Percentiles rank a stretch among this genome's conserved stretches.
These are phyloP conservation scores for Gremmenia infestans DNA, from an alignment of 2,329 filamentous ascomycete species.

Conservation along the genomic window DNA sequence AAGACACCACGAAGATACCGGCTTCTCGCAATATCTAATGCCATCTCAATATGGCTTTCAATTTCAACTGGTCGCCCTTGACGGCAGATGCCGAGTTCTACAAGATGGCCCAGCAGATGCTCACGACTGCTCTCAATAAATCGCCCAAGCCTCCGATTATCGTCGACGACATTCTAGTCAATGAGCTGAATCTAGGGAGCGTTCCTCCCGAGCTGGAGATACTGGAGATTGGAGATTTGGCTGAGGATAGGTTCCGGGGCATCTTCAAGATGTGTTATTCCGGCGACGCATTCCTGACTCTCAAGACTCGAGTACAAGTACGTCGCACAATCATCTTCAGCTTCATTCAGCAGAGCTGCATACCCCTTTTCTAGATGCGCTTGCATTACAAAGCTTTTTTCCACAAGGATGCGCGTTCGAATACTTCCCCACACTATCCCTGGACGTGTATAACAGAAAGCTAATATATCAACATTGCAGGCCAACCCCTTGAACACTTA, in stretches of 20 bases:
- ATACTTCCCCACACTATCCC: slow-evolving; percentile 13
- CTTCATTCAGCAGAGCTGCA: background rate
- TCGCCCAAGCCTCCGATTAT: slow-evolving; percentile 97
- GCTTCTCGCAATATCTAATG: slow-evolving; percentile 22
- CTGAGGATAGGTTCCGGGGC: slow-evolving; percentile 92
- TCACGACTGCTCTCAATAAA: slow-evolving; percentile 95
- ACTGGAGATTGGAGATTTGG: slow-evolving; percentile 93
- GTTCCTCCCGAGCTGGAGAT: slow-evolving; percentile 95
- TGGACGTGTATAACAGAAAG: slow-evolving; percentile 30
- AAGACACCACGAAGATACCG: background rate
- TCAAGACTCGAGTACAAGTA: slow-evolving; percentile 93
- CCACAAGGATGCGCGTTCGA: slow-evolving; percentile 29
- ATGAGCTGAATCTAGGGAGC: slow-evolving; percentile 92
- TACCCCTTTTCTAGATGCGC: slow-evolving; percentile 4
- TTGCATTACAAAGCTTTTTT: slow-evolving; percentile 22
- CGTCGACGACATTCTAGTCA: slow-evolving; percentile 98
- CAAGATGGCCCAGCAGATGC: slow-evolving; percentile 83
- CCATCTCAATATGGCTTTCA: slow-evolving; percentile 78
- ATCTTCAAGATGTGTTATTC: slow-evolving; percentile 99
- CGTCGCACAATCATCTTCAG: slow-evolving; percentile 31
- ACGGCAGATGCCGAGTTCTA: slow-evolving; percentile 92
- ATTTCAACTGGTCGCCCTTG: slow-evolving; percentile 99
- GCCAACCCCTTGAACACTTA: slow-evolving; percentile 97
- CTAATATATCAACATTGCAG: slow-evolving; percentile 52
- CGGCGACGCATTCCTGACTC: slow-evolving; percentile 89